These are phyloP conservation scores for Terfezia claveryi DNA, from an alignment of 495 filamentous ascomycete species.

Conservation along the genomic window DNA sequence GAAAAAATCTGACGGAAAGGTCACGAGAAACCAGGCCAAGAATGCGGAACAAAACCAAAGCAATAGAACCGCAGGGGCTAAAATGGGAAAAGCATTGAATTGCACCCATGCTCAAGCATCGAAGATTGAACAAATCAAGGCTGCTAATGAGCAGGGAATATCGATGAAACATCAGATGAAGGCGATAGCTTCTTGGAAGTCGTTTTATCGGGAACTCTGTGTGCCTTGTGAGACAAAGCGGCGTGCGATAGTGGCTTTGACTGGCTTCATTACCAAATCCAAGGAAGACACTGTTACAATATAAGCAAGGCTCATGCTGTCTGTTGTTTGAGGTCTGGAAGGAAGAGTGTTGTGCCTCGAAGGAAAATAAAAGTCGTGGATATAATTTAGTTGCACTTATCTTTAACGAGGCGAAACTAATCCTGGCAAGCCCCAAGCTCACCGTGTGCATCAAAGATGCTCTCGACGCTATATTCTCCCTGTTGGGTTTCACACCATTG, in stretches of 20 bases:
- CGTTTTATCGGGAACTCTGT: neutral
- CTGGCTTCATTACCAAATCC: neutral
- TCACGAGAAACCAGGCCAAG: constrained; percentile 10
- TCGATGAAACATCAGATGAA: neutral
- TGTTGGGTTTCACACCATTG: neutral
- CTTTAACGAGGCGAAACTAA: neutral
- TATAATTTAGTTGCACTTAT: neutral
- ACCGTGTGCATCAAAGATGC: neutral
- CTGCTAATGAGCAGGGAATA: neutral
- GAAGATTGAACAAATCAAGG: neutral
- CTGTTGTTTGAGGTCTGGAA: neutral
- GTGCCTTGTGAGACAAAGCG: neutral
- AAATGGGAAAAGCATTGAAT: constrained; percentile 10
- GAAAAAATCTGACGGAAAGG: neutral
- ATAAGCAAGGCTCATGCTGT: neutral
- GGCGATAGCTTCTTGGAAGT: neutral
- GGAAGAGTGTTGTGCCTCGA: neutral
- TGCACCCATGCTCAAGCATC: constrained; percentile 1
- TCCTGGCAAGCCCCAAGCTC: neutral
- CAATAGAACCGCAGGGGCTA: neutral
- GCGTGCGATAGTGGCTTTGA: neutral
- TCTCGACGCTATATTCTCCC: neutral
- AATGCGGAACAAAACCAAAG: neutral
- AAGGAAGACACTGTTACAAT: neutral
- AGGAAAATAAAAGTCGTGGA: neutral